Evolutionary conservation across 2,329 filamentous ascomycete genomes (phyloP).

Genomic region (Epichloe hybrida): DNA sequence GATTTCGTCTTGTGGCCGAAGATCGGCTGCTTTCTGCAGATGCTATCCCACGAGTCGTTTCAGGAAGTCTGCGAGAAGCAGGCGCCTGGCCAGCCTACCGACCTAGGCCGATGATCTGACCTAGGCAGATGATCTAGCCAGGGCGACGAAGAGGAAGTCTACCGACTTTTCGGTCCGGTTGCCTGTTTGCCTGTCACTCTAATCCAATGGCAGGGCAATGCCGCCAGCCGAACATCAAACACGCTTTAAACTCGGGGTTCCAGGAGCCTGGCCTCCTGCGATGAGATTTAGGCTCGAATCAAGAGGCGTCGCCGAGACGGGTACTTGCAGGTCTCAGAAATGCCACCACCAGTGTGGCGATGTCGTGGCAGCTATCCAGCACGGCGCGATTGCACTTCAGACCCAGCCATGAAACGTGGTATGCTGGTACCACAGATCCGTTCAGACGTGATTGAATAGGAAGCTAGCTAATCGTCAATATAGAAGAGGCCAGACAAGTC

Average conservation of each 20-base stretch:
- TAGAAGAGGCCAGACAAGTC: not conserved
- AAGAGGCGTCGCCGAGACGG: slow-evolving; percentile 9
- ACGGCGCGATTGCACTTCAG: not conserved
- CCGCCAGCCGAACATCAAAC: slow-evolving; percentile 6
- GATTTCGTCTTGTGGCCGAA: not conserved
- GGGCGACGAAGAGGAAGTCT: not conserved
- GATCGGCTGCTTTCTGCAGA: not conserved
- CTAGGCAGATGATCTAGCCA: not conserved
- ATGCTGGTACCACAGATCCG: not conserved
- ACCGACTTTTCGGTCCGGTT: slow-evolving; percentile 8
- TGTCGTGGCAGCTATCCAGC: not conserved
- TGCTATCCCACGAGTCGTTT: not conserved
- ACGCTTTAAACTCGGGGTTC: not conserved
- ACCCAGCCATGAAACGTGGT: slow-evolving; percentile 3
- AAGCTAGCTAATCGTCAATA: not conserved
- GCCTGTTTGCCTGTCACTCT: slow-evolving; percentile 6
- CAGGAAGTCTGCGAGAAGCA: not conserved
- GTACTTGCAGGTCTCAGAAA: slow-evolving; percentile 9
- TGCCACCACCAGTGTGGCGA: slow-evolving; percentile 4
- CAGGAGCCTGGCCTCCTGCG: slow-evolving; percentile 1
- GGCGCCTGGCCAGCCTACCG: not conserved
- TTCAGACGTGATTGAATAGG: not conserved
- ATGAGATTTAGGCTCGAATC: slow-evolving; percentile 3
- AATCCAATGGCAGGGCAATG: slow-evolving; percentile 4
- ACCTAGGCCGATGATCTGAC: not conserved